Evolutionary conservation across 345 rosid species (phyloP), one percentile per base, ranked within the genome.

Genomic region (Nasturtium officinale): DNA sequence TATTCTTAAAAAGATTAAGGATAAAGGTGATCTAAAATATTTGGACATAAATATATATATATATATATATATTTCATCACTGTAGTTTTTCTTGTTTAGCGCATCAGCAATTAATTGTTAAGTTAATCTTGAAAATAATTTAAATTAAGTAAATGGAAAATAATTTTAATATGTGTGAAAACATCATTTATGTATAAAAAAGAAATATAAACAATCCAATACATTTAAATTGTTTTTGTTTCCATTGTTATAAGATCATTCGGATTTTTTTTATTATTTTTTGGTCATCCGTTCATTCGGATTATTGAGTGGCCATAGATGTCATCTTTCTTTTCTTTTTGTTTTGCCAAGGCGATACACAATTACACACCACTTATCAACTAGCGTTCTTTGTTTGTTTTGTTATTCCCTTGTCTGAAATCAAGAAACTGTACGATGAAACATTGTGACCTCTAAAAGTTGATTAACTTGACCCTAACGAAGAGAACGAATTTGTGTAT

Each of bases 381-480:
- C 15, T 66, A 47, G 53, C 23, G 48, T 46, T 72, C 47, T 6
- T 61, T 52, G 42, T 18, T 52, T 37, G 51, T 23, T 40, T 29
- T 62, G 47, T 53, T 45, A 32, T 10, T 64, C 38, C 56, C 29
- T 64, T 56, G 72, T 58, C 53, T 74, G 67, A 57, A 65, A 74
- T 47, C 52, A 74, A 56, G 52, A 42, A 5, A 12, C 20, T 9
- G 67, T 74, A 73, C 67, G 20, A 57, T 17, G 51, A 73, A 54
- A 25, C 50, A 46, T 35, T 47, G 17, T 20, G 61, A 66, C 60
- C 66, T 74, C 9, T 26, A 74, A 35, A n/a, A 28, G 55, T 73
- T 73, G 23, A 35, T 17, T 67, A 66, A 37, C 6, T 58, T 59
- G 73, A 74, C 67, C 53, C 73, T 75, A 50, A 5, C 21, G 29